Conservation (phyloP, 257 asterid species). For the Solanum gracilifrons region DNA sequence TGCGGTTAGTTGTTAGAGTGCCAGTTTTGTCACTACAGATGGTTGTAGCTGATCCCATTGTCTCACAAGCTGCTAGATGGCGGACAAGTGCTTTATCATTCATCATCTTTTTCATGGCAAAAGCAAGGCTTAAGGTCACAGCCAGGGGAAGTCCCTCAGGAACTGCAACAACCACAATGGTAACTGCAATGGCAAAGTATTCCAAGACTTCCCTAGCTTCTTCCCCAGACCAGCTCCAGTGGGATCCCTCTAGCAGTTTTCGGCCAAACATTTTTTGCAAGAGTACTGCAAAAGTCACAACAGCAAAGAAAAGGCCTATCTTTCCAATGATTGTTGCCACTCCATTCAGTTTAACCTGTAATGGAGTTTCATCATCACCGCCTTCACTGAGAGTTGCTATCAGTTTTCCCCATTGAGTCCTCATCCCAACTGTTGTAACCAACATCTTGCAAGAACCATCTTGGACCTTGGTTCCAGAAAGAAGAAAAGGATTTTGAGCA, state of each 20-base stretch:
- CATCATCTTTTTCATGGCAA: conserved; percentile 16
- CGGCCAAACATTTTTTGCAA: not conserved
- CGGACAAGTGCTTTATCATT: conserved; percentile 14
- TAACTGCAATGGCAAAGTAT: conserved; percentile 9
- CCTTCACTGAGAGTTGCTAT: conserved; percentile 11
- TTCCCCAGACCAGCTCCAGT: conserved; percentile 9
- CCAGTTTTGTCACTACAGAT: conserved; percentile 14
- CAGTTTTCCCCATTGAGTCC: conserved; percentile 12
- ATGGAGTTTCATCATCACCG: conserved; percentile 8
- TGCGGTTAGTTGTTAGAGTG: conserved; percentile 10
- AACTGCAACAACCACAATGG: conserved; percentile 10
- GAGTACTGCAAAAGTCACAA: conserved; percentile 3
- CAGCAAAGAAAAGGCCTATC: conserved; percentile 10
- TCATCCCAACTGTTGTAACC: conserved; percentile 13
- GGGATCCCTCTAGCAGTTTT: conserved; percentile 2
- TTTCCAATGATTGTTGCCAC: conserved; percentile 10
- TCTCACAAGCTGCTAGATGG: conserved; percentile 11
- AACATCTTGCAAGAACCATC: conserved; percentile 9
- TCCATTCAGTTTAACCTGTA: conserved; percentile 9
- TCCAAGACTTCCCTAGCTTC: conserved; percentile 7
- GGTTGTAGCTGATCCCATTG: conserved; percentile 14
- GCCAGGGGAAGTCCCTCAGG: conserved; percentile 13
- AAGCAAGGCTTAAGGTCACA: conserved; percentile 11
- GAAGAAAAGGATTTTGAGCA: conserved; percentile 9
- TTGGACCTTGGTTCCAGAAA: conserved; percentile 11